Evolutionary conservation across 2,329 filamentous ascomycete genomes (phyloP).

Genomic region (Colletotrichum tabaci): DNA sequence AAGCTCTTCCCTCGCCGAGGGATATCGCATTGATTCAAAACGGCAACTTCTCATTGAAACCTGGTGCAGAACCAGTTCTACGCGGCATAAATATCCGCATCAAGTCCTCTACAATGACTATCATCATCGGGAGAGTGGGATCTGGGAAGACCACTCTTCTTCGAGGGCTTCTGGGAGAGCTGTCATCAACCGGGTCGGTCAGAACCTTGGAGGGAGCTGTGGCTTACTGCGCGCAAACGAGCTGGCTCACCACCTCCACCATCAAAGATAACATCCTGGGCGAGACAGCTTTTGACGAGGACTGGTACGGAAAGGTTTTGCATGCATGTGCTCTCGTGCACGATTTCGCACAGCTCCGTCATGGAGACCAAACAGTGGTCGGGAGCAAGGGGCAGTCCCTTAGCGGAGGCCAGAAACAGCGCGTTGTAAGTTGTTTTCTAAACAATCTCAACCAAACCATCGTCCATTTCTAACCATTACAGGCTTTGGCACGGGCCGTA

Average conservation of each 20-base stretch:
- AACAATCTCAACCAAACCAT: not conserved
- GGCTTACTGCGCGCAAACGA: conserved; percentile 46
- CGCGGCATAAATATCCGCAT: conserved; percentile 29
- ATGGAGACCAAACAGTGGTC: conserved; percentile 47
- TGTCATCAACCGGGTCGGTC: conserved; percentile 18
- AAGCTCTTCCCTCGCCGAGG: too few species aligned
- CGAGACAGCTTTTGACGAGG: conserved; percentile 39
- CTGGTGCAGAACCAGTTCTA: conserved; percentile 23
- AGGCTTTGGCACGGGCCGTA: conserved; percentile 53
- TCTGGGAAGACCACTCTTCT: conserved; percentile 43
- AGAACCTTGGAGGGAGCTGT: conserved; percentile 5
- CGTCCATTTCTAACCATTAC: not conserved
- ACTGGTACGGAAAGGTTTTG: conserved; percentile 45
- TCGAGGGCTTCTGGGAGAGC: conserved; percentile 40
- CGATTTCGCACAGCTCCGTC: conserved; percentile 44
- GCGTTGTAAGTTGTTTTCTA: conserved; percentile 47
- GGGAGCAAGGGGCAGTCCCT: conserved; percentile 53
- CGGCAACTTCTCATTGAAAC: conserved; percentile 20
- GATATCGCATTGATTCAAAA: not conserved
- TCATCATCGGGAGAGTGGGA: conserved; percentile 44
- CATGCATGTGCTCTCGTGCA: conserved; percentile 42
- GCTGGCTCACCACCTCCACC: conserved; percentile 47
- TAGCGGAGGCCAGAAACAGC: conserved; percentile 54
- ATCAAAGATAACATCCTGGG: conserved; percentile 47
- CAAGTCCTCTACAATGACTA: conserved; percentile 21